phyloP scores from a whole-genome alignment of 2,329 filamentous ascomycete species.

The Talaromyces sp. region DNA sequence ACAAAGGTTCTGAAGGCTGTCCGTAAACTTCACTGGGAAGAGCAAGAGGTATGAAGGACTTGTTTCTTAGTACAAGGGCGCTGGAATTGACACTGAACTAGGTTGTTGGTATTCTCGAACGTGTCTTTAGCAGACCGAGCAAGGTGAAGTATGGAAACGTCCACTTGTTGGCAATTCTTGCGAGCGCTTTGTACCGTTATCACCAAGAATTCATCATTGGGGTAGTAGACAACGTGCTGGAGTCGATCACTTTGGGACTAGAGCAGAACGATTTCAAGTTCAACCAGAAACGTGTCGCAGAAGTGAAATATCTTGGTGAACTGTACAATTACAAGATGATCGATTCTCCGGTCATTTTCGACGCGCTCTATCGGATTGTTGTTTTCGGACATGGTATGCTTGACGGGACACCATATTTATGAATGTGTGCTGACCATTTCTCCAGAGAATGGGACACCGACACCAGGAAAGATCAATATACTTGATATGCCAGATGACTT shows the following conservation, averaged over 20 bases:
- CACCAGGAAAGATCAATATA: constrained; percentile 67
- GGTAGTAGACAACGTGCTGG: constrained; percentile 87
- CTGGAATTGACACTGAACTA: constrained; percentile 14
- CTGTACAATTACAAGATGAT: constrained; percentile 97
- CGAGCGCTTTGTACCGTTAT: constrained; percentile 83
- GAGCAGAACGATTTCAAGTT: constrained; percentile 97
- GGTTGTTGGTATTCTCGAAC: constrained; percentile 73
- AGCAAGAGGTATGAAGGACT: constrained; percentile 58
- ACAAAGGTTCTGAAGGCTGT: constrained; percentile 92
- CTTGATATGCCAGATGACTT: constrained; percentile 90
- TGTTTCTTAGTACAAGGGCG: background rate
- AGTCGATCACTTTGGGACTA: constrained; percentile 78
- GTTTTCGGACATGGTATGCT: constrained; percentile 75
- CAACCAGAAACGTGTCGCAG: constrained; percentile 88
- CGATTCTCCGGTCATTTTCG: constrained; percentile 91
- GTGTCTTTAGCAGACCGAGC: constrained; percentile 90
- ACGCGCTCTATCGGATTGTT: constrained; percentile 88
- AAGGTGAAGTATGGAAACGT: constrained; percentile 98
- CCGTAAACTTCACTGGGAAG: constrained; percentile 95
- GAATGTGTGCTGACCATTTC: background rate
- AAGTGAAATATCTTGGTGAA: constrained; percentile 93
- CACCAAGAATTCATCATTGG: constrained; percentile 85
- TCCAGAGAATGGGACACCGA: constrained; percentile 68
- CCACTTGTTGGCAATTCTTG: constrained; percentile 82
- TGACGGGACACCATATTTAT: background rate